A percentile compares a stretch with the other conserved stretches of the same genome.
phyloP scores from a whole-genome alignment of 139 green algal species.

The Haematococcus lacustris region DNA sequence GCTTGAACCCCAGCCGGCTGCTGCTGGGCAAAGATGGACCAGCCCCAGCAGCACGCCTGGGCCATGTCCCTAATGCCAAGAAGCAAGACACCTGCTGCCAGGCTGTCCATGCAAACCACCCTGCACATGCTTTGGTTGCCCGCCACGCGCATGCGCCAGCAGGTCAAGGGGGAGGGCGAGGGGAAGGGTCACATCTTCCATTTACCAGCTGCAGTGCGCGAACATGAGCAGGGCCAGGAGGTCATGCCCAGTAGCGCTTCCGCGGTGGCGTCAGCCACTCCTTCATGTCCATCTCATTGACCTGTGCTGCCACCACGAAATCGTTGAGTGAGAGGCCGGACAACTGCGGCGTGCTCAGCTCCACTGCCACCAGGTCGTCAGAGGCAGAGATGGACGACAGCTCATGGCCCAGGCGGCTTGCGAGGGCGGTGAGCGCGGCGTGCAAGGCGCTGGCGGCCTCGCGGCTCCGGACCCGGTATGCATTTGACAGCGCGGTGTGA shows the following conservation, averaged over 20 bases:
- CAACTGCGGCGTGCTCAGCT: neutral
- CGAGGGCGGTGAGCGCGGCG: neutral
- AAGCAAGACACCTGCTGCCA: too few relatives aligned
- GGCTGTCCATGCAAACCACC: too few relatives aligned
- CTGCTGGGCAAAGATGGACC: too few relatives aligned
- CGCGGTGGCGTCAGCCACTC: neutral
- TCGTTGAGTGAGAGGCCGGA: slow-evolving; percentile 6
- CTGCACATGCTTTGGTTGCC: too few relatives aligned
- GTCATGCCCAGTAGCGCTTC: slow-evolving; percentile 11
- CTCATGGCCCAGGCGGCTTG: neutral
- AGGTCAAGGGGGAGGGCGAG: too few relatives aligned
- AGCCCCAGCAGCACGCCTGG: too few relatives aligned
- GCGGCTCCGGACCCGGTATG: slow-evolving; percentile 1
- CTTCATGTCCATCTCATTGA: slow-evolving; percentile 14
- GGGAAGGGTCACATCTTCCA: too few relatives aligned
- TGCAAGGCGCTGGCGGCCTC: neutral
- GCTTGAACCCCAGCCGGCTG: too few relatives aligned
- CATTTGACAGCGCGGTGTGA: neutral
- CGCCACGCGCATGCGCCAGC: too few relatives aligned
- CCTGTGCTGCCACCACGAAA: slow-evolving; percentile 6
- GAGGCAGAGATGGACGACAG: neutral
- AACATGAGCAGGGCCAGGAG: too few relatives aligned
- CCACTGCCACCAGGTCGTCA: neutral
- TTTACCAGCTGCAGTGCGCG: too few relatives aligned
- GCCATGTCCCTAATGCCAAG: too few relatives aligned